Conservation (phyloP, 805 yeast species). For the Kodamaea kaohsiungensis region DNA sequence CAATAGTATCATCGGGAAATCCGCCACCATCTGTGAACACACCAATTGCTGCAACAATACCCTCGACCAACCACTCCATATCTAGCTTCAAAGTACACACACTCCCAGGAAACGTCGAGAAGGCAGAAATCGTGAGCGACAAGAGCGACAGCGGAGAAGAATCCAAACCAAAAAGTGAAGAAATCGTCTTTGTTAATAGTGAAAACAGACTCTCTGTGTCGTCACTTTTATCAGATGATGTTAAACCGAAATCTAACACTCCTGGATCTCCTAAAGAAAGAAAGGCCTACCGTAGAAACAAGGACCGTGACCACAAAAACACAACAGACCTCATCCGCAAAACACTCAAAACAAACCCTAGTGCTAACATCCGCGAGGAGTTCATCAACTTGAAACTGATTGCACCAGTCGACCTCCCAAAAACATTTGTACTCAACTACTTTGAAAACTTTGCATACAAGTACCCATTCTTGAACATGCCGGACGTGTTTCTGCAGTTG, state of each 20-base stretch:
- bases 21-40: neutral
- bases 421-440: slow-evolving; percentile 33
- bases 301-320: neutral
- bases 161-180: neutral
- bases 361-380: slow-evolving; percentile 19
- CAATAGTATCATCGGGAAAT: too few species aligned
- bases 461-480: slow-evolving; percentile 37
- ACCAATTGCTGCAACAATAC: neutral
- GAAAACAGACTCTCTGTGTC: slow-evolving; percentile 7
- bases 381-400: slow-evolving; percentile 37
- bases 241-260: neutral
- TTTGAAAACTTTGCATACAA: slow-evolving; percentile 38
- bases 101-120: slow-evolving; percentile 2
- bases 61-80: neutral
- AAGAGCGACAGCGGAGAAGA: slow-evolving; percentile 2
- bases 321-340: slow-evolving; percentile 5
- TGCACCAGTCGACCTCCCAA: slow-evolving; percentile 25
- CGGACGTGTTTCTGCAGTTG: slow-evolving; percentile 22
- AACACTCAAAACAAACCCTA: neutral
- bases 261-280: neutral
- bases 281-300: neutral
- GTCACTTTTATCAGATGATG: slow-evolving; percentile 2
- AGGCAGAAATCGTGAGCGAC: slow-evolving; percentile 7
- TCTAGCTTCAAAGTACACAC: slow-evolving; percentile 1
- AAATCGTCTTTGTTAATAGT: neutral